Conservation (phyloP, 129 eudicot species). For the Apium graveolens region DNA sequence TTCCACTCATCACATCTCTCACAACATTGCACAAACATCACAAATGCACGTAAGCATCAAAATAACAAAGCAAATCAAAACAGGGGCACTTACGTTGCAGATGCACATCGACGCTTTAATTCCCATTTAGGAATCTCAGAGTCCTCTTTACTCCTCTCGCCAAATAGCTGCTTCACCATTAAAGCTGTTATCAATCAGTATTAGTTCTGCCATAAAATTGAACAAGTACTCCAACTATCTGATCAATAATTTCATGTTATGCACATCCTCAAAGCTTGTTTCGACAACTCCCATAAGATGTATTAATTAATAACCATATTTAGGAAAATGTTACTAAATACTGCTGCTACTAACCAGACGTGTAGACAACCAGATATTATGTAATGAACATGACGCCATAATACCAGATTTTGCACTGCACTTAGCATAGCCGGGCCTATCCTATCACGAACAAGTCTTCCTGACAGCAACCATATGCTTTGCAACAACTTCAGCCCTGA, state of each 20-base stretch:
- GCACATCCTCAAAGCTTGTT: slow-evolving; percentile 68
- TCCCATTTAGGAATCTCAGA: slow-evolving; percentile 27
- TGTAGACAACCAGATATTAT: not conserved
- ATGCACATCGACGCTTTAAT: slow-evolving; percentile 26
- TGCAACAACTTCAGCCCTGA: too few species aligned
- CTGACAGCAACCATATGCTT: too few species aligned
- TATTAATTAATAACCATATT: not conserved
- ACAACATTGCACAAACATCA: slow-evolving; percentile 26
- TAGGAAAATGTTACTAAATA: not conserved
- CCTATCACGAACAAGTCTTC: slow-evolving; percentile 97
- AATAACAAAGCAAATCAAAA: not conserved
- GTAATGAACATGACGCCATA: not conserved
- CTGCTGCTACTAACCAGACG: not conserved
- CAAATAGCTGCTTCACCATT: slow-evolving; percentile 64
- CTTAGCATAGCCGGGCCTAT: slow-evolving; percentile 99
- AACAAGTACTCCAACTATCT: too few species aligned
- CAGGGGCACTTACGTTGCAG: slow-evolving; percentile 31
- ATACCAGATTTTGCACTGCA: slow-evolving; percentile 97
- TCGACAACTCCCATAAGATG: slow-evolving; percentile 98
- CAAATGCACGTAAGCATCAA: slow-evolving; percentile 4
- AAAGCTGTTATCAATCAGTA: too few species aligned
- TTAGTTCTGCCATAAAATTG: too few species aligned
- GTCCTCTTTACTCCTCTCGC: slow-evolving; percentile 39
- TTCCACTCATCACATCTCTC: slow-evolving; percentile 31
- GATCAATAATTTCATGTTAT: too few species aligned